These are phyloP conservation scores for Verbascum thapsus DNA, from an alignment of 257 asterid genomes.

Conservation along the genomic window DNA sequence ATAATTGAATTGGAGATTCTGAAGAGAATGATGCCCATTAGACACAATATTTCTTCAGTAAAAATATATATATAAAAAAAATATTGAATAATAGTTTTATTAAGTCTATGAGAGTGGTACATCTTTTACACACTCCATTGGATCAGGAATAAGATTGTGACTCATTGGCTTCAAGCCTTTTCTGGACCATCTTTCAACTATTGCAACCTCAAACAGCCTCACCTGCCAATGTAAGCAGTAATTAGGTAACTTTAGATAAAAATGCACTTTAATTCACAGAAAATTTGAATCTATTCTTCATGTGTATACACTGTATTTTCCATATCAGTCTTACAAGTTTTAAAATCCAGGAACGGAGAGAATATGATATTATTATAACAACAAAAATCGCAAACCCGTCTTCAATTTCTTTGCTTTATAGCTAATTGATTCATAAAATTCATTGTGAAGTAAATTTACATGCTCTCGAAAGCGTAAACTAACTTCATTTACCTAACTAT, in stretches of 20 bases:
- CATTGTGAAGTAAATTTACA: not conserved
- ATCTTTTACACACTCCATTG: constrained; percentile 52
- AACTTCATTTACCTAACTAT: not conserved
- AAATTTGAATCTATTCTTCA: no score
- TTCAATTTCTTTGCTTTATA: not conserved
- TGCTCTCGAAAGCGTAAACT: not conserved
- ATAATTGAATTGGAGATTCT: not conserved
- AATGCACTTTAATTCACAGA: no score
- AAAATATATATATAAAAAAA: constrained; percentile 3
- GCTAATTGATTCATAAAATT: not conserved
- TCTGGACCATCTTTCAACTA: constrained; percentile 53
- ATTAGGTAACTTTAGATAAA: no score
- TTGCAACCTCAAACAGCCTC: constrained; percentile 61
- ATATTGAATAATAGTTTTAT: not conserved
- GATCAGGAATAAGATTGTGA: constrained; percentile 54
- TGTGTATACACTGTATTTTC: no score
- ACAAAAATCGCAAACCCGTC: not conserved
- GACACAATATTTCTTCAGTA: not conserved
- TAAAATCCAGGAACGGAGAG: not conserved
- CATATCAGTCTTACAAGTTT: not conserved
- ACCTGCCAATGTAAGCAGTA: constrained; percentile 46
- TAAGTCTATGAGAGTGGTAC: constrained; percentile 31
- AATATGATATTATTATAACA: not conserved
- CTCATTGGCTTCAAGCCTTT: constrained; percentile 48
- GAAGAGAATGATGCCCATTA: not conserved